These are phyloP conservation scores for Coemansia sp. DNA, from an alignment of 192 early-diverging fungal species.

Conservation along the genomic window DNA sequence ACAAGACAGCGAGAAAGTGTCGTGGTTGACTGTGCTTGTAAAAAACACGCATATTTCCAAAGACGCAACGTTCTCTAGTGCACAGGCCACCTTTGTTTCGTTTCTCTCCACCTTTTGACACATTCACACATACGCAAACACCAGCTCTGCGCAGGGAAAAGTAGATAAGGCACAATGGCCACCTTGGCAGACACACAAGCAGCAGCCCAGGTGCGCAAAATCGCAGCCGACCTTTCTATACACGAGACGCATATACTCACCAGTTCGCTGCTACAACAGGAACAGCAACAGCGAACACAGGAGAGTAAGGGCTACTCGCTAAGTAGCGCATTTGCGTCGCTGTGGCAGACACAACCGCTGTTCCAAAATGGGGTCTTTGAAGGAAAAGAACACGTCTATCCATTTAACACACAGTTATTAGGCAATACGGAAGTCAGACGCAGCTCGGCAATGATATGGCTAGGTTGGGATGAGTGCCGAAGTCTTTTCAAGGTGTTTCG, in stretches of 20 bases:
- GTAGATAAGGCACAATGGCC: constrained; percentile 8
- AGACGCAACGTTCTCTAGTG: background rate
- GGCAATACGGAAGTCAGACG: background rate
- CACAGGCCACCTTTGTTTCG: background rate
- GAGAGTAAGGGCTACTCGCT: constrained; percentile 16
- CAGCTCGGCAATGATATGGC: constrained; percentile 35
- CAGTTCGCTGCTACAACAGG: constrained; percentile 16
- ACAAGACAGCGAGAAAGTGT: background rate
- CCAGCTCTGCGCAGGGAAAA: background rate
- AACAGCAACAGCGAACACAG: background rate
- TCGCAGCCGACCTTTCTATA: constrained; percentile 26
- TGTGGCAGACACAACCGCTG: constrained; percentile 31
- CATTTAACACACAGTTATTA: constrained; percentile 20
- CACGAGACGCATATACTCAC: constrained; percentile 30
- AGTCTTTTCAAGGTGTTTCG: constrained; percentile 33
- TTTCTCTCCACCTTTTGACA: background rate
- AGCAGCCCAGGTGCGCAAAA: constrained; percentile 39
- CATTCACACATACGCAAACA: background rate
- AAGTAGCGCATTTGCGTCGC: constrained; percentile 23
- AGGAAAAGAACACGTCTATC: constrained; percentile 10
- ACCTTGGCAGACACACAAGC: constrained; percentile 17
- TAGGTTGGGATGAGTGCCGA: constrained; percentile 50
- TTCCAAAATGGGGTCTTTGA: constrained; percentile 7
- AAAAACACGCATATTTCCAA: background rate
- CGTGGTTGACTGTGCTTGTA: background rate